Evolutionary conservation across 2,329 filamentous ascomycete genomes (phyloP).

Genomic region (Chaetoscypha palmicola): DNA sequence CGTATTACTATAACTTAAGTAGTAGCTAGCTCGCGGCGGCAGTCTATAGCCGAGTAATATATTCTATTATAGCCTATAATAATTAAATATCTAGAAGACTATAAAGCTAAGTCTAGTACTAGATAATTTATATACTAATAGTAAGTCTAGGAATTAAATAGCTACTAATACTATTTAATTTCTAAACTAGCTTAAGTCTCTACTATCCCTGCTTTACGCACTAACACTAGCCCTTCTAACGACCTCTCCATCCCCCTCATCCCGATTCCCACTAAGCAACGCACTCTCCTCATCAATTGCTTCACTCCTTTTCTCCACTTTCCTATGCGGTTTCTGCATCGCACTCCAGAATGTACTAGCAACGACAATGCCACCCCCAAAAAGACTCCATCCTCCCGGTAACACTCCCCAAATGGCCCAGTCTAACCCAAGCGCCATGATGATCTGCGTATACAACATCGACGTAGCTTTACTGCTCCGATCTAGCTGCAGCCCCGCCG

Average conservation of each 20-base stretch:
- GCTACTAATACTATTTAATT: too few species aligned
- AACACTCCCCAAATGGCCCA: conserved; percentile 29
- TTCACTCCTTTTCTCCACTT: not conserved
- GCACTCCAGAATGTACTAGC: conserved; percentile 29
- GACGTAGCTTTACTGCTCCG: conserved; percentile 39
- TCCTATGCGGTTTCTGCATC: conserved; percentile 17
- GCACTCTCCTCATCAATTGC: conserved; percentile 27
- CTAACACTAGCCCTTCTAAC: conserved; percentile 17
- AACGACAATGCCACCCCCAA: conserved; percentile 27
- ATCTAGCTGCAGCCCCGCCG: conserved; percentile 56
- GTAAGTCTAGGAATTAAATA: too few species aligned
- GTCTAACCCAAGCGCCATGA: conserved; percentile 46
- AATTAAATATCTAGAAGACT: too few species aligned
- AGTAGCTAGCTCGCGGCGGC: too few species aligned
- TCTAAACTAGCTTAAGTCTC: too few species aligned
- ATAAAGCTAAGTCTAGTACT: too few species aligned
- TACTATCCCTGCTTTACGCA: conserved; percentile 1
- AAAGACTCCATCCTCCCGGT: conserved; percentile 24
- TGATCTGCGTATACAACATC: conserved; percentile 64
- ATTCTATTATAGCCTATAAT: too few species aligned
- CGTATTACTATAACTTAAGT: too few species aligned
- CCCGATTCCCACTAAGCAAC: conserved; percentile 19
- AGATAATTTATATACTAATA: too few species aligned
- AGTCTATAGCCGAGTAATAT: too few species aligned
- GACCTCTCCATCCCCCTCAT: conserved; percentile 13